These are phyloP conservation scores for Tuber microsphaerosporum DNA, from an alignment of 495 filamentous ascomycete species.

Conservation along the genomic window DNA sequence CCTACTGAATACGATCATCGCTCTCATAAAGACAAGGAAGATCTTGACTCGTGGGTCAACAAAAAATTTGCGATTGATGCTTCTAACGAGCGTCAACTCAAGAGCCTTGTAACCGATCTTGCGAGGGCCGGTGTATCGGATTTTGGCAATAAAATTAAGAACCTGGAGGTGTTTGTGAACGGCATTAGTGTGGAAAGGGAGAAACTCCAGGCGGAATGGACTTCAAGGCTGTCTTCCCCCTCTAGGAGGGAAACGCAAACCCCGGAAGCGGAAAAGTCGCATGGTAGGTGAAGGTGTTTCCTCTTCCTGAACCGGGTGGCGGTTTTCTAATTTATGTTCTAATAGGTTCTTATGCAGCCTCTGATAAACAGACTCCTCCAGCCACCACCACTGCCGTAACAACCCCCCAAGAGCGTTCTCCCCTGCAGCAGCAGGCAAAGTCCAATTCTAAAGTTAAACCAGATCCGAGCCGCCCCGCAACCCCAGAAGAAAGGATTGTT, in stretches of 20 bases:
- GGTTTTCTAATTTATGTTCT: background rate
- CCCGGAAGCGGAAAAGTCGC: conserved; percentile 17
- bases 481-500: conserved; percentile 5
- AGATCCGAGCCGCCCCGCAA: conserved; percentile 12
- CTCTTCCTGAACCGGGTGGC: background rate
- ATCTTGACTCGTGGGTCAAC: conserved; percentile 29
- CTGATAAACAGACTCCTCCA: conserved; percentile 33
- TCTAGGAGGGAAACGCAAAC: conserved; percentile 9
- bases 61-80: conserved; percentile 29
- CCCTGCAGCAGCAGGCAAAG: conserved; percentile 12
- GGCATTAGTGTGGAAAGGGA: conserved; percentile 32
- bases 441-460: conserved; percentile 24
- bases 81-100: conserved; percentile 33
- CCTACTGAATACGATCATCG: conserved; percentile 12
- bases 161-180: conserved; percentile 29
- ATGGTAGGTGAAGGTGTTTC: conserved; percentile 7
- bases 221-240: conserved; percentile 16
- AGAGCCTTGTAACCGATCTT: conserved; percentile 27
- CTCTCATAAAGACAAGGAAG: conserved; percentile 20
- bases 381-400: conserved; percentile 28
- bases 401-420: conserved; percentile 22
- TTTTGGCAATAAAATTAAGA: conserved; percentile 24
- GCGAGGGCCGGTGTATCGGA: conserved; percentile 29
- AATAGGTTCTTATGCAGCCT: conserved; percentile 13
- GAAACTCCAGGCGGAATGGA: conserved; percentile 32